Base-by-base conservation (phyloP, 2,329 filamentous ascomycete genomes). In the Tolypocladium guangdongense region DNA sequence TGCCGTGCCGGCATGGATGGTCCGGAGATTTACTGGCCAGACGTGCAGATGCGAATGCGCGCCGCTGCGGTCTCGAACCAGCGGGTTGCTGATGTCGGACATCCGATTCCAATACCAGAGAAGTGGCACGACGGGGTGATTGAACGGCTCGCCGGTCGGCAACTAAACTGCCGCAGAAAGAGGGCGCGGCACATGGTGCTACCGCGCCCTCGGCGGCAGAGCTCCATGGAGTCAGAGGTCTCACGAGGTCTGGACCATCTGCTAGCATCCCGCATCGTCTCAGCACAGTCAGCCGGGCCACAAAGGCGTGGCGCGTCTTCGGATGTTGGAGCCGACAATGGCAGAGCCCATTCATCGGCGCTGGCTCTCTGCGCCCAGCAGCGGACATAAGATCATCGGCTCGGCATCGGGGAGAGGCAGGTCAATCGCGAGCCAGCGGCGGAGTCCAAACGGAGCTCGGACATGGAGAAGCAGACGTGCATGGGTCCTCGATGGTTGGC, bases 371-470 rank as follows among this genome's bases (percentile, higher is more conserved):
- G 38, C 38, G 38, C n/a, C 20, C 38, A 11, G 14, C 11, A 16
- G 12, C 39, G 39, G 22, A 27, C 12, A 36, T n/a, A n/a, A n/a
- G n/a, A n/a, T n/a, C n/a, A n/a, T n/a, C n/a, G n/a, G n/a, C n/a
- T n/a, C n/a, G n/a, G n/a, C n/a, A n/a, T n/a, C n/a, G n/a, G n/a
- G 39, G 4, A 1, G 3, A 7, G 22, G 4, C 1, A 2, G 3
- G 22, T 24, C 39, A 22, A 43, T 43, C 20, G 20, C 22, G 39
- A 4, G 14, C 14, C 2, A 14, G 20, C 20, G 22, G 39, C 20
- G 16, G 41, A 14, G 18, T 27, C 41, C 12, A 27, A 2, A 7
- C 16, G 4, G 22, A 10, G 39, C 2, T 12, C 14, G 41, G 30
- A 45, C 24, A n/a, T 45, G 3, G 41, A n/a, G 24, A 45, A 45